Conservation (phyloP, 352 stramenopile species). For the Phytophthora litchii region DNA sequence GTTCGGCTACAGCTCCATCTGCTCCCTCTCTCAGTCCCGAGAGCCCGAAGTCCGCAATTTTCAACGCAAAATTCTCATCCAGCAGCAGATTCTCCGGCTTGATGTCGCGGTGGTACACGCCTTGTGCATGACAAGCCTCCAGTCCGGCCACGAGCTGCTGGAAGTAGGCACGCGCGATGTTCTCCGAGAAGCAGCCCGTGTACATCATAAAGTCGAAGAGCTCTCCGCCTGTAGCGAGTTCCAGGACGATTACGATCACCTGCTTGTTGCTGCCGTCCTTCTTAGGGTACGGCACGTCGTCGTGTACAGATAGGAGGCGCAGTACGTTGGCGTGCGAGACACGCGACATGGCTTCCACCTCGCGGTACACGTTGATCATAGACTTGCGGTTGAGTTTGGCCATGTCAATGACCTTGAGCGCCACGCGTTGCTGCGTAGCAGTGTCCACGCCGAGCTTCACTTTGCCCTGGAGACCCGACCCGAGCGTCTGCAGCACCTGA, state of each 20-base stretch:
- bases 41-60: constrained; percentile 97
- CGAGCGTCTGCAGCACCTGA: constrained; percentile 80
- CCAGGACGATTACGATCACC: constrained; percentile 90
- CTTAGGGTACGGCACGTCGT: constrained; percentile 77
- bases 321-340: constrained; percentile 86
- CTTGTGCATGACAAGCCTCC: constrained; percentile 78
- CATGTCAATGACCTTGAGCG: constrained; percentile 92
- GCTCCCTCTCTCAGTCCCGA: constrained; percentile 84
- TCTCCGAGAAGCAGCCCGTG: constrained; percentile 89
- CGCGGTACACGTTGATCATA: constrained; percentile 87
- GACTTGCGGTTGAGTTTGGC: constrained; percentile 81
- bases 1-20: constrained; percentile 62
- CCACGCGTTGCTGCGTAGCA: constrained; percentile 79
- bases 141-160: constrained; percentile 84
- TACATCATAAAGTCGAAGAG: constrained; percentile 95
- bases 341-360: constrained; percentile 91
- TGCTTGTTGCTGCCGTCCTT: constrained; percentile 75
- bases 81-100: constrained; percentile 95
- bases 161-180: constrained; percentile 89
- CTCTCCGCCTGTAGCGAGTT: constrained; percentile 87
- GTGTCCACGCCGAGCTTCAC: constrained; percentile 89
- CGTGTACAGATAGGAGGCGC: constrained; percentile 73
- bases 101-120: constrained; percentile 93
- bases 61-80: constrained; percentile 84
- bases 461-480: constrained; percentile 83